Base-by-base conservation (phyloP, 805 yeast species). In the Yamadazyma tumulicola region DNA sequence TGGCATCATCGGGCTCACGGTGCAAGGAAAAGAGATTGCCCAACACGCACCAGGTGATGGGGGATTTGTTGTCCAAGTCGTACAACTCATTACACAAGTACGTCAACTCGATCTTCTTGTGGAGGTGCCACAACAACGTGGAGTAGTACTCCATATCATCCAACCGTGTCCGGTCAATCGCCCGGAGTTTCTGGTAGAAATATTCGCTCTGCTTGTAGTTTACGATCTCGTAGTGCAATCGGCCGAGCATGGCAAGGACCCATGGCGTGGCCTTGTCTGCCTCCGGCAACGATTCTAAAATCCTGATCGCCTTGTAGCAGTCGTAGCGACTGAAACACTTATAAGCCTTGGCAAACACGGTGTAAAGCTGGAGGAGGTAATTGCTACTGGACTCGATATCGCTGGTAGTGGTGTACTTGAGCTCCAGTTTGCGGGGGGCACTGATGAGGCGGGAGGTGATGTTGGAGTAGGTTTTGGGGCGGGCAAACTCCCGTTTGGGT, bases 61-160 rank as follows among this genome's bases (percentile, higher is more conserved):
- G 84, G 9, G 81, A 67, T n/a, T 69, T 57, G 8, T 77, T 65
- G 46, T 82, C 77, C 12, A 79, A 64, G 38, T 79, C 85, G 42
- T 79, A 67, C 26, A 91, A 64, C 46, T 88, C 96, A 52, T 85
- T 85, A 3, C 95, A 85, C 37, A 93, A 67, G 48, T 73, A 79
- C n/a, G 93, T 80, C 33, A 93, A 67, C 36, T 81, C 89, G 14
- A 77, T 75, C 31, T 84, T 88, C 49, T 80, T 81, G 37, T 84
- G 91, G 32, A 88, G 61, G 63, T 93, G 97, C 98, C 98, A 91
- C 39, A 91, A 67, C 19, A 88, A 65, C 0, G 97, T 91, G 0
- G 96, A 87, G 52, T 77, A 88, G 47, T 80, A 78, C 51, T 93
- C 97, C 93, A 91, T 86, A 53, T 88, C 97, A 42, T 77, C 79